Evolutionary conservation across 805 yeast genomes (phyloP), one percentile per base, ranked within the genome.

Genomic region (Nakazawaea populi): DNA sequence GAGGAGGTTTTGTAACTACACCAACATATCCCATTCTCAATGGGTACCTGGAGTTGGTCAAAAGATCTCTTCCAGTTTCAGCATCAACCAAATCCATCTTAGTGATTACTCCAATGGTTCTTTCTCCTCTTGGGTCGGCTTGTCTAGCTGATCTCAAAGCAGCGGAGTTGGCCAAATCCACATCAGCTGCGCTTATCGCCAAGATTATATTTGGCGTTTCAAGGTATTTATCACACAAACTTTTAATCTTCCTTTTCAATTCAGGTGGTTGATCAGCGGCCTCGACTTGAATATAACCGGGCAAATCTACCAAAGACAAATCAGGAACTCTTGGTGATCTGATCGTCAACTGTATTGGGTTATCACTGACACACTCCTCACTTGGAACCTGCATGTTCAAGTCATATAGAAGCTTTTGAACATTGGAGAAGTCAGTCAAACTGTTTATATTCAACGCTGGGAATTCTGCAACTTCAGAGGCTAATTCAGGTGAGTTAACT

Each of bases 171-270:
- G 99, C 99, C 60, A 94, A 73, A 72, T 94, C 99, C 2, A 94
- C 99, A 68, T 94, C 98, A 0, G 99, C 99, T 0, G 99, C 89
- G 9, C 96, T 89, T 29, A 95, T 94, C 0, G 99, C 99, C 59
- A 94, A 74, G 40, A 94, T 94, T 47, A 94, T 89, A 62, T 94
- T 94, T 27, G 99, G 99, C 12, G 86, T 84, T 60, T 87, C 89
- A 54, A 94, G 75, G 62, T 94, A 94, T 63, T 82, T 81, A 57
- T 87, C 87, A 68, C 98, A 94, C 32, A 94, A 72, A 48, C 76
- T 80, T 53, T 88, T 74, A 58, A 94, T 94, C 62, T 83, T 87
- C 32, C 77, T 75, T 61, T 92, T 92, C 54, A 94, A 75, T 52
- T 84, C 88, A 4, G 76, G 68, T 0, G 99, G 99, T 68, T 94